phyloP scores from a whole-genome alignment of 768 basidiomycete species.

The Rubroboletus satanas region DNA sequence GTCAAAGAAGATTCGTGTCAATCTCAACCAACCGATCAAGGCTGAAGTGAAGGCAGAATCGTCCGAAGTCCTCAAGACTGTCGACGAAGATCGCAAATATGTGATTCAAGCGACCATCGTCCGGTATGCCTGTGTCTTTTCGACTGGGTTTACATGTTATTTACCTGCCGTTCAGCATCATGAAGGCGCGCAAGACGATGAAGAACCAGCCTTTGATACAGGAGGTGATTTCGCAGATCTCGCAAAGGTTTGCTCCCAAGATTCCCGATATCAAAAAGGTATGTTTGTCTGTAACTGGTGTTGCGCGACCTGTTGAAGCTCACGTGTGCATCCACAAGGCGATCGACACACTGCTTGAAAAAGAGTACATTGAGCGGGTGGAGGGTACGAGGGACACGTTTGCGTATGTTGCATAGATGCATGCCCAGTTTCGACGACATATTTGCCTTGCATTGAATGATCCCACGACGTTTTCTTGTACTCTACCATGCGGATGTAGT shows the following conservation, averaged over 20 bases:
- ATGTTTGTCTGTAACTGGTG: not conserved
- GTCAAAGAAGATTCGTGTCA: constrained; percentile 90
- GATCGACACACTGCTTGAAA: constrained; percentile 89
- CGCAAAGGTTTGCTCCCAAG: constrained; percentile 85
- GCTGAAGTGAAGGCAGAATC: constrained; percentile 91
- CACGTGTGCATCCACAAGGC: constrained; percentile 45
- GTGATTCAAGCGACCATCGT: constrained; percentile 95
- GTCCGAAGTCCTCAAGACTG: constrained; percentile 85
- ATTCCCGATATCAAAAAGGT: constrained; percentile 98
- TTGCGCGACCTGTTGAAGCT: not conserved
- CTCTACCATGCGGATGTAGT: constrained; percentile 12
- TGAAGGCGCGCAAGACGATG: constrained; percentile 95
- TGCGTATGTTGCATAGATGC: constrained; percentile 34
- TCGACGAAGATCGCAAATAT: constrained; percentile 96
- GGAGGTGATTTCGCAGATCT: constrained; percentile 87
- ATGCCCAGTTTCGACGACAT: not conserved
- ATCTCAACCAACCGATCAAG: constrained; percentile 89
- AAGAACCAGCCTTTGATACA: constrained; percentile 89
- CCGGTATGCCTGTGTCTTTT: constrained; percentile 37
- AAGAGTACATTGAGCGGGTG: constrained; percentile 95
- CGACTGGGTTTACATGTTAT: not conserved
- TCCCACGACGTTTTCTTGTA: constrained; percentile 7
- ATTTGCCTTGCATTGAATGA: not conserved
- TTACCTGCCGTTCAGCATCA: constrained; percentile 53
- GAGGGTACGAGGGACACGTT: constrained; percentile 84